Evolutionary conservation across 164 flowering plant genomes (phyloP).

Genomic region (Magnolia changhungtana): DNA sequence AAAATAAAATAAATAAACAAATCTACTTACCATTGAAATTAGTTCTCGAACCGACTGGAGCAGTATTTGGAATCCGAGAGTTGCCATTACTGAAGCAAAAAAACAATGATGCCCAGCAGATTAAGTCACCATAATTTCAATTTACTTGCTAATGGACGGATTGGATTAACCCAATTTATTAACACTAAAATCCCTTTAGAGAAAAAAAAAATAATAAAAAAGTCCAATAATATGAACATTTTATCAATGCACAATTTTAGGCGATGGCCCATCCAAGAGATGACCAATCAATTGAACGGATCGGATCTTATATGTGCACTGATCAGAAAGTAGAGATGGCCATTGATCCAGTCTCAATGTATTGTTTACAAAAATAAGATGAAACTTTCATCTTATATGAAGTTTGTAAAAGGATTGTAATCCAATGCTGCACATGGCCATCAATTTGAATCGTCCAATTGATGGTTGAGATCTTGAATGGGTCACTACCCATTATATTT

Average conservation of each 20-base stretch:
- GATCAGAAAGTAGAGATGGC: too few relatives aligned
- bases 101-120: conserved; percentile 69
- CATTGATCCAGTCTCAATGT: too few relatives aligned
- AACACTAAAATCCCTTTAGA: background rate
- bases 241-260: background rate
- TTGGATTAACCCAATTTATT: background rate
- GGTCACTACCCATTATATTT: too few relatives aligned
- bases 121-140: background rate
- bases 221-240: too few relatives aligned
- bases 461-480: too few relatives aligned
- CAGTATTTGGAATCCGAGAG: conserved; percentile 69
- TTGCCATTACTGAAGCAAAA: conserved; percentile 85
- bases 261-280: background rate
- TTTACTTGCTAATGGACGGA: background rate
- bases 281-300: background rate
- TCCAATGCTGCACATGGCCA: too few relatives aligned
- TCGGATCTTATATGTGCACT: background rate
- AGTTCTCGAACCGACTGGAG: conserved; percentile 54
- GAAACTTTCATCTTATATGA: too few relatives aligned
- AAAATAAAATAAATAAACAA: background rate
- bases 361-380: too few relatives aligned
- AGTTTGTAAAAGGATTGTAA: too few relatives aligned
- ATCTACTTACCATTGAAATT: conserved; percentile 37
- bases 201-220: too few relatives aligned
- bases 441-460: too few relatives aligned